Base-by-base conservation (phyloP, 208 protist genomes). In the Crithidia thermophila region DNA sequence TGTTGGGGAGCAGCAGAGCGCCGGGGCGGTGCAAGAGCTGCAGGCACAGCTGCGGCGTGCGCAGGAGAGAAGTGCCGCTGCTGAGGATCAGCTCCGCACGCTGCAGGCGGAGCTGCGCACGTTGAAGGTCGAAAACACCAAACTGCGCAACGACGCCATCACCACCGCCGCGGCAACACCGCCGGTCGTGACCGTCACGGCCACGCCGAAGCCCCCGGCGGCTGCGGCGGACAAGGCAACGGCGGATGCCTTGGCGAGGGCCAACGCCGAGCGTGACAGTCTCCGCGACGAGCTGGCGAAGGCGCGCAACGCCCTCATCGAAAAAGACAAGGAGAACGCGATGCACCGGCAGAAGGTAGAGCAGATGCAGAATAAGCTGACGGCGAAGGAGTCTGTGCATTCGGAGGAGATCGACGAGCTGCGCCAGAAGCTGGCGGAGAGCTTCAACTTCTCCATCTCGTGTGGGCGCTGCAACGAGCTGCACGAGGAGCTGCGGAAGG, bases 251-350 rank as follows among this genome's bases (percentile, higher is more conserved):
- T 36, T 74, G 5, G 50, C 77, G n/a, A 62, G 65, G 43, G 42
- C 76, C 8, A 72, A 40, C 2, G 58, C 69, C 2, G 81, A 87
- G 51, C 72, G 68, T 10, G 68, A 63, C 27, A 66, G 56, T n/a
- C 72, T 95, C 33, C 61, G 72, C 14, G 47, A 30, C 11, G 75
- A 89, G 46, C 37, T 93, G 43, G 20, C 51, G 42, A 64, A 73
- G 53, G 58, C 86, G 10, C 74, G 66, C 13, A 56, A 82, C 33
- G 37, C 75, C n/a, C 36, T 92, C n/a, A 64, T 60, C 5, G 74
- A 80, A 28, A 72, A 86, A 52, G 67, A 90, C 64, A 71, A 75
- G n/a, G 74, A 93, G 49, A 70, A 78, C 55, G 31, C 34, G 34
- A 57, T 89, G 27, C 87, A 84, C 60, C 72, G 58, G 40, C 21